Conservation (phyloP, 2,329 filamentous ascomycete species). For the Fusarium pilosicola region DNA sequence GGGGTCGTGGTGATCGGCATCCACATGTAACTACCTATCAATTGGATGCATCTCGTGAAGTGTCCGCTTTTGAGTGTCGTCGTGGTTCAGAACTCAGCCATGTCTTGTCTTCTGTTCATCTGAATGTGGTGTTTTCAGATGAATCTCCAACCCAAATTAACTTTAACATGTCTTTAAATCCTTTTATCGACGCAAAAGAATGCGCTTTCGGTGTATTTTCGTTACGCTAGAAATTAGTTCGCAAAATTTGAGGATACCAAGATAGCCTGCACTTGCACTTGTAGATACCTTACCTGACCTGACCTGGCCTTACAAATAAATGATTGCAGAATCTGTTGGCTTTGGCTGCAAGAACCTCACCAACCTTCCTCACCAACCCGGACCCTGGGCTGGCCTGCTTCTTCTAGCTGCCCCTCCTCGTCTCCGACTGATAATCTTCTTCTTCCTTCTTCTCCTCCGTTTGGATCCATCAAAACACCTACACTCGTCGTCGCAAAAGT, state of each 20-base stretch:
- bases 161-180: not conserved
- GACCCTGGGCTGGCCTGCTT: constrained; percentile 17
- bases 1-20: not conserved
- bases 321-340: constrained; percentile 26
- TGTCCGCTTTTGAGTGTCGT: not conserved
- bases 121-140: not conserved
- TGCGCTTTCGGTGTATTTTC: too few relatives aligned
- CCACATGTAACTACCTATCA: not conserved
- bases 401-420: constrained; percentile 23
- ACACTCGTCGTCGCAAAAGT: constrained; percentile 13
- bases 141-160: not conserved
- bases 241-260: not conserved
- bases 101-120: not conserved
- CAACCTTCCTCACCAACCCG: constrained; percentile 23
- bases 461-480: not conserved
- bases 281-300: not conserved
- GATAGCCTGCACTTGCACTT: constrained; percentile 4
- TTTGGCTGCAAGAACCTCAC: constrained; percentile 28
- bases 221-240: not conserved
- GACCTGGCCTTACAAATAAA: constrained; percentile 1
- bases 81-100: not conserved
- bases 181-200: not conserved
- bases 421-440: constrained; percentile 3
- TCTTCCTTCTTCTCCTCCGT: constrained; percentile 3
- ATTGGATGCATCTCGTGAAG: not conserved